Evolutionary conservation across 1,284 basidiomycete genomes (phyloP), one percentile per base, ranked within the genome.

Genomic region (Malassezia furfur): DNA sequence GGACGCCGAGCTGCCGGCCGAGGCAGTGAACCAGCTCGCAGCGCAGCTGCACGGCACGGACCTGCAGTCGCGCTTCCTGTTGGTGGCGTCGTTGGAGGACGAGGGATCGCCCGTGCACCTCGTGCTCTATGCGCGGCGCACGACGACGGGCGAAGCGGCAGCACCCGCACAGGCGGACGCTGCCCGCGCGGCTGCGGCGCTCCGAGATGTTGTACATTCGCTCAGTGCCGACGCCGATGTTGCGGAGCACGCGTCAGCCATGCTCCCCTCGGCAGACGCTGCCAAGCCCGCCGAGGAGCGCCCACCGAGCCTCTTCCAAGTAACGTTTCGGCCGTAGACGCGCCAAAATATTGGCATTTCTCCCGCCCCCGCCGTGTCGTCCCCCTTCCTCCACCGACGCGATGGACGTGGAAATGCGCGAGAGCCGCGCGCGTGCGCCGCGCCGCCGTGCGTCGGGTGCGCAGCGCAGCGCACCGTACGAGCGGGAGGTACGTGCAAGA

Each of bases 361-460:
- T 45, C 30, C 25, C 43, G 15, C 40, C 14, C 40, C 17, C 17
- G 15, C 30, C 17, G 38, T 4, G 2, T 40, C 38, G 17, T 40
- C 17, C 17, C 37, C 44, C 15, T 32, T 46, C 15, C 44, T 36
- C 50, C 19, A 14, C 38, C 17, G 25, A n/a, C 34, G 37, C 43
- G 31, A 57, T 57, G 55, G 55, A 57, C 50, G 50, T 57, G 14
- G 55, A 57, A 41, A 52, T 52, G 55, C 44, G 32, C 37, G 55
- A 52, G 37, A 17, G 49, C 32, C 36, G 35, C 17, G 17, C 28
- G 38, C 39, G 38, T 25, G 39, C 38, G 38, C 34, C 49, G 28
- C 38, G 49, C 30, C 38, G 30, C n/a, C 40, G 40, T 22, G 5
- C 40, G 40, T 19, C 49, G 21, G 38, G 14, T 12, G 14, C 35